Conservation (phyloP, 805 yeast genomes). For the Ogataea populi-albae region DNA sequence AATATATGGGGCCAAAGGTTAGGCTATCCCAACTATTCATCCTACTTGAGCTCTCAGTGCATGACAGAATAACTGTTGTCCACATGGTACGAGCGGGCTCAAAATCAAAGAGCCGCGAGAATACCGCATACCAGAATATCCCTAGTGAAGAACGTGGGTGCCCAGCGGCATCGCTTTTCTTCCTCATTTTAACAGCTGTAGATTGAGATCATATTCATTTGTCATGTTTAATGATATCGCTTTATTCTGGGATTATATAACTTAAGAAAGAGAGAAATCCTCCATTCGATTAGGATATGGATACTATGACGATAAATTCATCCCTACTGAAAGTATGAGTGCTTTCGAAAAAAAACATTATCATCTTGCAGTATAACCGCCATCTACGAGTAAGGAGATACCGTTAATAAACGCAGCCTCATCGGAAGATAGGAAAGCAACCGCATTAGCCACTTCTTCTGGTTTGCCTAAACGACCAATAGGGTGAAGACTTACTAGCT, state of each 20-base stretch:
- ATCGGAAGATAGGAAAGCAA: conserved; percentile 19
- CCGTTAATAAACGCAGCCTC: conserved; percentile 17
- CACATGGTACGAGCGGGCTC: no score
- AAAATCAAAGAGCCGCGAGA: no score
- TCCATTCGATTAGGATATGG: no score
- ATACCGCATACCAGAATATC: no score
- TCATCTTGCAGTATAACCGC: conserved; percentile 4
- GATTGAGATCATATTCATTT: not conserved
- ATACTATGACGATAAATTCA: no score
- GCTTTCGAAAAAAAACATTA: not conserved
- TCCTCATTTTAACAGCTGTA: not conserved
- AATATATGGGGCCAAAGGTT: no score
- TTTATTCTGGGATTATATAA: no score
- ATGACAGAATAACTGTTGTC: no score
- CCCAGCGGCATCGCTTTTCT: not conserved
- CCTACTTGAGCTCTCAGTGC: no score
- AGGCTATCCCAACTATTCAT: no score
- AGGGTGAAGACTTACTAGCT: conserved; percentile 11
- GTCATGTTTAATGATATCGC: not conserved
- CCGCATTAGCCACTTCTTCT: conserved; percentile 18
- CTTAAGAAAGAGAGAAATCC: no score
- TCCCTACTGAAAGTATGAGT: not conserved
- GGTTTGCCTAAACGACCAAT: conserved; percentile 20
- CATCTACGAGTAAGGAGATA: conserved; percentile 2
- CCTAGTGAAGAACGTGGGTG: no score